Conservation (phyloP, 2,329 filamentous ascomycete species). For the Colletotrichum tropicale region DNA sequence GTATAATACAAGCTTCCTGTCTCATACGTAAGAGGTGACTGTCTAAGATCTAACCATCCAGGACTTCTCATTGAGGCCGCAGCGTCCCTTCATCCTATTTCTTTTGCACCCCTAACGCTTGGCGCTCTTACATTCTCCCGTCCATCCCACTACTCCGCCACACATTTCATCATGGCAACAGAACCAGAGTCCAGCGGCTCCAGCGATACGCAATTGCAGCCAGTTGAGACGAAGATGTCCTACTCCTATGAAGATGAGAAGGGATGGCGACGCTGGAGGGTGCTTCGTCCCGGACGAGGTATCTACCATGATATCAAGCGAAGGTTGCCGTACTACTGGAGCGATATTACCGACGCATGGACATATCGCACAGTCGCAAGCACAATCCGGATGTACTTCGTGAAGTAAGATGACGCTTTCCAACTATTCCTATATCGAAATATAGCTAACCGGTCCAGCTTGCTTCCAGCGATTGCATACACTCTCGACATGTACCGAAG, state of each 20-base stretch:
- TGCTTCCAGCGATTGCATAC: constrained; percentile 63
- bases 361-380: constrained; percentile 59
- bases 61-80: not conserved
- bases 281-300: constrained; percentile 49
- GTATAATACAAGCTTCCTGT: not conserved
- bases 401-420: constrained; percentile 26
- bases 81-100: not conserved
- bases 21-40: not conserved
- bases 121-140: not conserved
- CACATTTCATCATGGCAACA: not conserved
- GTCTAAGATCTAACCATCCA: not conserved
- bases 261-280: constrained; percentile 44
- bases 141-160: not conserved
- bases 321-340: constrained; percentile 59
- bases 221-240: not conserved
- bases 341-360: constrained; percentile 58
- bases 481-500: constrained; percentile 62
- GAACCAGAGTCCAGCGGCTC: not conserved
- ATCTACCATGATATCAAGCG: constrained; percentile 60
- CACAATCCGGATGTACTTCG: constrained; percentile 63
- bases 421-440: not conserved
- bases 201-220: not conserved
- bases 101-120: too few species aligned
- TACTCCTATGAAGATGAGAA: constrained; percentile 37
- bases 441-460: constrained; percentile 27